A percentile compares a stretch with the other conserved stretches of the same genome.
phyloP scores from a whole-genome alignment of 257 asterid genomes.

The Oldenlandia corymbosa region DNA sequence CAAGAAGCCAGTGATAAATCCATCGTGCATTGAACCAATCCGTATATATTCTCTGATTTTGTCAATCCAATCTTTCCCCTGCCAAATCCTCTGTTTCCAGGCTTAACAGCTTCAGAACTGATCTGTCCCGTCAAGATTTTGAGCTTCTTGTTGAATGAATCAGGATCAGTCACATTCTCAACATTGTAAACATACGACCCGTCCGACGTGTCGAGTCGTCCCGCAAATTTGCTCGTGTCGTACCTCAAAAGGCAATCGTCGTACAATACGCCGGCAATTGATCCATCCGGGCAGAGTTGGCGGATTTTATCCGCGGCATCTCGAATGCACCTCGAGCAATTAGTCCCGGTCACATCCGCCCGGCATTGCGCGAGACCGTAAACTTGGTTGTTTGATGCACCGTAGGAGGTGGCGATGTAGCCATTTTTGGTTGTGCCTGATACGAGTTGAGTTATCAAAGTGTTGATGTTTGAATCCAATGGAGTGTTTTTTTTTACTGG shows the following conservation, averaged over 20 bases:
- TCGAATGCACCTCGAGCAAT: constrained; percentile 56
- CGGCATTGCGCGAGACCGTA: constrained; percentile 82
- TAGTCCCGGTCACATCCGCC: constrained; percentile 47
- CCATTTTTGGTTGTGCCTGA: constrained; percentile 33
- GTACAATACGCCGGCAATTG: constrained; percentile 57
- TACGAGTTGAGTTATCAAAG: constrained; percentile 34
- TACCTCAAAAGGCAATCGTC: constrained; percentile 65
- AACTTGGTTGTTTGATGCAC: constrained; percentile 25
- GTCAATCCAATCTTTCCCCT: constrained; percentile 41
- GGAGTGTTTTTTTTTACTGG: constrained; percentile 20
- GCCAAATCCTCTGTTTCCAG: constrained; percentile 49
- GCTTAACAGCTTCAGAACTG: constrained; percentile 37
- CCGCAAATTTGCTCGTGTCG: constrained; percentile 29
- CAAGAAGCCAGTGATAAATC: constrained; percentile 46
- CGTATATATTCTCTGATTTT: constrained; percentile 38
- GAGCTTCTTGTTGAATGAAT: constrained; percentile 36
- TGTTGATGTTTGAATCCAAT: constrained; percentile 31
- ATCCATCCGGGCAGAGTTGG: constrained; percentile 37
- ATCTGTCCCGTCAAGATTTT: constrained; percentile 29
- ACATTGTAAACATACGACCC: constrained; percentile 37
- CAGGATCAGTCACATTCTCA: constrained; percentile 47
- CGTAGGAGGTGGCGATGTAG: constrained; percentile 44
- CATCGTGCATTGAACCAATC: constrained; percentile 70
- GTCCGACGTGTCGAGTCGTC: constrained; percentile 36
- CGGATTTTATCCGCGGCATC: constrained; percentile 39